Conservation (phyloP, 306 rosid genomes). For the Quercus robur region DNA sequence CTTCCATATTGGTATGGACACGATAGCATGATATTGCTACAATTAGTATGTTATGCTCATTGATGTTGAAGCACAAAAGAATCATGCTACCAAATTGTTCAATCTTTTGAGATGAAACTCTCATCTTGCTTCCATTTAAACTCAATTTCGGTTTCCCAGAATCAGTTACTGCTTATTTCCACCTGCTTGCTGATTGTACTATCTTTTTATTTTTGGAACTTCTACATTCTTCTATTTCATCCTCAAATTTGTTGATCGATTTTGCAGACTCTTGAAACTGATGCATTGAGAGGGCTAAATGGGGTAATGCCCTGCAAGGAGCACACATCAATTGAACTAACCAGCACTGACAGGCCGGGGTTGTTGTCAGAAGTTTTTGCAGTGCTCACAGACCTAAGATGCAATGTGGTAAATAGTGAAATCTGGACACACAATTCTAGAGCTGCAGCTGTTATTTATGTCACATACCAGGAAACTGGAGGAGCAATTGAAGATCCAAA, state of each 20-base stretch:
- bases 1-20: no score
- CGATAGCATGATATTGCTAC: no score
- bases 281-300: conserved; percentile 68
- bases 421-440: conserved; percentile 93
- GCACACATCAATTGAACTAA: conserved; percentile 86
- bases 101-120: no score
- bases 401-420: conserved; percentile 85
- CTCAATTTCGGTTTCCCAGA: no score
- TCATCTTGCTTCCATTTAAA: no score
- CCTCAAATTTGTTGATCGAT: not conserved
- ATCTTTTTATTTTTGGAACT: not conserved
- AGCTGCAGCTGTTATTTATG: conserved; percentile 90
- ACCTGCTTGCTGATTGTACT: no score
- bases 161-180: no score
- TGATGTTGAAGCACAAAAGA: no score
- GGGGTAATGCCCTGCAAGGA: conserved; percentile 88
- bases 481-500: conserved; percentile 60
- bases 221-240: not conserved
- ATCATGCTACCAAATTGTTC: no score
- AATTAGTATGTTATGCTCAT: no score
- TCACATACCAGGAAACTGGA: conserved; percentile 66
- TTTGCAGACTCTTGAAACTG: conserved; percentile 76
- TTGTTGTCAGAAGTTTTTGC: conserved; percentile 92
- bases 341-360: conserved; percentile 91
- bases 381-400: conserved; percentile 81